Percentiles rank a stretch among this genome's conserved stretches.
Conservation (phyloP, 805 yeast species). For the Wickerhamiella cacticola region DNA sequence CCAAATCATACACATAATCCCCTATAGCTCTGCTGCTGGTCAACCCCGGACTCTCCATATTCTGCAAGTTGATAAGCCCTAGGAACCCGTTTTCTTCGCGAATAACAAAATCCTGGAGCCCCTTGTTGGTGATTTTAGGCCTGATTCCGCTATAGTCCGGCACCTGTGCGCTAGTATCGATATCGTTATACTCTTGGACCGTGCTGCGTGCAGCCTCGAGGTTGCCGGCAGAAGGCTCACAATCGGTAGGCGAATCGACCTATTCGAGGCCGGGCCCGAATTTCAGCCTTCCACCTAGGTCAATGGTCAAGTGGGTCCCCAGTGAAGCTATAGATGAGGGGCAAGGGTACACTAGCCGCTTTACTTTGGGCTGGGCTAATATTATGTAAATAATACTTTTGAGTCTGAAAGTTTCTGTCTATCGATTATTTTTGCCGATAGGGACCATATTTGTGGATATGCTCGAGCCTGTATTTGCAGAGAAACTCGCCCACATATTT, state of each 20-base stretch:
- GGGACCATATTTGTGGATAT: too few relatives aligned
- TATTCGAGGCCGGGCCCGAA: constrained; percentile 90
- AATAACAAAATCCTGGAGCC: constrained; percentile 63
- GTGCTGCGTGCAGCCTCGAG: constrained; percentile 45
- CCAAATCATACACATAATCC: too few relatives aligned
- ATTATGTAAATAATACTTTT: too few relatives aligned
- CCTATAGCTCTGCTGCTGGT: too few relatives aligned
- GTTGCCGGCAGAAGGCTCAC: constrained; percentile 30
- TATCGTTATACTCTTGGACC: constrained; percentile 47
- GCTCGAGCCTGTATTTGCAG: too few relatives aligned
- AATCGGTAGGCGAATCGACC: constrained; percentile 35
- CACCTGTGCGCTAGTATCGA: constrained; percentile 39
- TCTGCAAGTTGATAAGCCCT: too few relatives aligned
- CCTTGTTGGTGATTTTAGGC: constrained; percentile 48
- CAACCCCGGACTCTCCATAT: too few relatives aligned
- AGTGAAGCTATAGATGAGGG: constrained; percentile 61
- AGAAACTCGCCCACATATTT: too few relatives aligned
- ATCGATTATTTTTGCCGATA: too few relatives aligned
- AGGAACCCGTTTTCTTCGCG: constrained; percentile 53
- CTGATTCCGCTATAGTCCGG: constrained; percentile 74
- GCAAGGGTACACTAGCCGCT: constrained; percentile 62
- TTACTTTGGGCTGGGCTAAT: constrained; percentile 45
- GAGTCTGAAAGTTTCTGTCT: too few relatives aligned
- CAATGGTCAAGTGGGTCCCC: constrained; percentile 81
- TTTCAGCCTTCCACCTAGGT: constrained; percentile 61